phyloP scores from a whole-genome alignment of 305 asterid species.

The Fraxinus floribunda region DNA sequence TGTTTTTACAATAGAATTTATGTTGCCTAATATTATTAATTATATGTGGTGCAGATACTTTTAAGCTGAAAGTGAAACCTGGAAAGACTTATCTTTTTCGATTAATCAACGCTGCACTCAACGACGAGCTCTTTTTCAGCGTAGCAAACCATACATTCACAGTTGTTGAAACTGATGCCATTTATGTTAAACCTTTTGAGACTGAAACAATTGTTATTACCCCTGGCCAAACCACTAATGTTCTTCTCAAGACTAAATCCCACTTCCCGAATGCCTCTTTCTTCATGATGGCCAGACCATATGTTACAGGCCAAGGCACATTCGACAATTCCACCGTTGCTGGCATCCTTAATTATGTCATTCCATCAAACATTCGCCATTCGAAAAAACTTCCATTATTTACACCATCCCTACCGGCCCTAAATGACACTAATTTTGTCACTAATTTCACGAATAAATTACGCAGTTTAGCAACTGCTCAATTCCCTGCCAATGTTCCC shows the following conservation, averaged over 20 bases:
- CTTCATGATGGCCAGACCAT: constrained; percentile 52
- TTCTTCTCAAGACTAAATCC: constrained; percentile 46
- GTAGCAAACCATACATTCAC: constrained; percentile 53
- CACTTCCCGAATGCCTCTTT: constrained; percentile 40
- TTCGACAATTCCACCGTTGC: constrained; percentile 58
- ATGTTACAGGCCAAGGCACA: constrained; percentile 53
- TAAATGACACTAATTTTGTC: constrained; percentile 48
- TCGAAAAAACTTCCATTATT: constrained; percentile 37
- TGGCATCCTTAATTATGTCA: constrained; percentile 48
- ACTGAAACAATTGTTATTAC: constrained; percentile 46
- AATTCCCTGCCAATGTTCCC: constrained; percentile 57
- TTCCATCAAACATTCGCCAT: constrained; percentile 4
- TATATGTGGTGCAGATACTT: constrained; percentile 38
- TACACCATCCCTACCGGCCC: constrained; percentile 44
- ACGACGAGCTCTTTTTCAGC: constrained; percentile 58
- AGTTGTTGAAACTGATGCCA: constrained; percentile 51
- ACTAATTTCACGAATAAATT: constrained; percentile 37
- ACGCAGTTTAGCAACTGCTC: constrained; percentile 46
- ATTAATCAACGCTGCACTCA: constrained; percentile 52
- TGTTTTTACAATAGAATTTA: neutral
- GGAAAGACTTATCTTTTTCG: constrained; percentile 59
- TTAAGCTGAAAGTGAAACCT: constrained; percentile 48
- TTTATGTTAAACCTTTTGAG: constrained; percentile 53
- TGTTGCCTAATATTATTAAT: neutral
- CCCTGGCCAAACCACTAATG: constrained; percentile 57